Evolutionary conservation across 2,329 filamentous ascomycete genomes (phyloP), one percentile per base, ranked within the genome.

Genomic region (Cryphonectria radicalis): DNA sequence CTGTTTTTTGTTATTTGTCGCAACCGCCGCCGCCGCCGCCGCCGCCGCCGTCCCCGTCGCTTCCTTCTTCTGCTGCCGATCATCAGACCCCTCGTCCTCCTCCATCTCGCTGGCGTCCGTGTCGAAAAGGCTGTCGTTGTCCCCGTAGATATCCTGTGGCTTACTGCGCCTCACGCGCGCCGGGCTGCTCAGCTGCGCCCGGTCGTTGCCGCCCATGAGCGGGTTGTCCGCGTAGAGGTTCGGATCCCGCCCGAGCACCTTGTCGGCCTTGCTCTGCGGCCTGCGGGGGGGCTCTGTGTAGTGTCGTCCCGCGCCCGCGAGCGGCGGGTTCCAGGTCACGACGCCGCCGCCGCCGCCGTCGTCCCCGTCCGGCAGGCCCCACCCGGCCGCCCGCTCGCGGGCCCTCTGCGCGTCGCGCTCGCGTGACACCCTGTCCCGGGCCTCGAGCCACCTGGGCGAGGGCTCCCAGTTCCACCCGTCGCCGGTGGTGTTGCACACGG

Each of bases 381-480:
- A 93, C 46, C 91, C 91, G 19, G 91, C 91, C 40, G 85, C 87
- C 25, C 87, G 82, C 79, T 94, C 92, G 69, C 91, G 84, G 72
- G 86, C 84, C 65, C 87, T 85, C 78, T 93, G 91, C 66, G 87
- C 83, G 68, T 88, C 84, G 63, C 89, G 82, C 72, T 91, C 88
- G 13, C 77, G 75, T 5, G 83, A 82, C n/a, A 94, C 84, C 28
- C 84, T 84, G 7, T 94, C 90, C 60, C 91, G 86, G 4, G 91
- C 92, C 50, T 91, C 89, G 3, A 93, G 74, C 92, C 96, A 99
- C 75, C 89, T 89, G 0, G 89, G 86, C 77, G 90, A 97, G 0
- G 95, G 88, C 77, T 98, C 94, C 96, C 96, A 99, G 62, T 86
- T 87, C 95, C 95, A 99, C 32, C 96, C 96, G 79, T 99, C 93